phyloP scores from a whole-genome alignment of 2,329 filamentous ascomycete genomes.

The Fusarium sp. region DNA sequence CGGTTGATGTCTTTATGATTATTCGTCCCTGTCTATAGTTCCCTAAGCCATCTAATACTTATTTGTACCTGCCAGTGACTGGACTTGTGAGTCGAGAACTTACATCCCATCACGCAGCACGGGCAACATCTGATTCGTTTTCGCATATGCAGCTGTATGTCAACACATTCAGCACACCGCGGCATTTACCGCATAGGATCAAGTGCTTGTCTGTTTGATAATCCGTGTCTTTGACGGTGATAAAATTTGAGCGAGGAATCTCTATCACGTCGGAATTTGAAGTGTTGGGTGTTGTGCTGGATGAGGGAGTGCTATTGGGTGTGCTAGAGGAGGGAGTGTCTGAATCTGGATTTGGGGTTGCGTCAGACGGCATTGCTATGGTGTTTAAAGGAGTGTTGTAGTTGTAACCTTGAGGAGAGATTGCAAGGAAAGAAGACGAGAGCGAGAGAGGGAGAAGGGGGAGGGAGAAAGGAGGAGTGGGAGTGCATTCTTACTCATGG shows the following conservation, averaged over 20 bases:
- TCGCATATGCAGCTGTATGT: constrained; percentile 23
- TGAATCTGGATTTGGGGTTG: neutral
- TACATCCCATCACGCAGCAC: constrained; percentile 13
- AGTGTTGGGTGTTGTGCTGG: constrained; percentile 1
- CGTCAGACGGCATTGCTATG: constrained; percentile 9
- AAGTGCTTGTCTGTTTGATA: constrained; percentile 15
- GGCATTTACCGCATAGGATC: constrained; percentile 24
- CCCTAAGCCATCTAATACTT: too few relatives aligned
- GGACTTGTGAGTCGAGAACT: neutral
- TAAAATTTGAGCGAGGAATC: constrained; percentile 17
- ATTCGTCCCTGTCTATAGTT: too few relatives aligned
- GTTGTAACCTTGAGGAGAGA: neutral
- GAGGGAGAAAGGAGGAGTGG: too few relatives aligned
- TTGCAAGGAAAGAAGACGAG: neutral
- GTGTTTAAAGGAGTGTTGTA: neutral
- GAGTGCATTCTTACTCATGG: too few relatives aligned
- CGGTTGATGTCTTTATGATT: constrained; percentile 21
- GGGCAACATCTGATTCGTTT: constrained; percentile 18
- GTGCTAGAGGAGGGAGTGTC: neutral
- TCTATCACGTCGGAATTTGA: constrained; percentile 18
- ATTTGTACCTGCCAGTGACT: too few relatives aligned
- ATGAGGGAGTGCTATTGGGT: neutral
- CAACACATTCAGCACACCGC: constrained; percentile 15
- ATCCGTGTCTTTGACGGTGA: constrained; percentile 14
- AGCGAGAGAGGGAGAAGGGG: neutral